phyloP scores from a whole-genome alignment of 257 asterid genomes.

The Capsicum baccatum region DNA sequence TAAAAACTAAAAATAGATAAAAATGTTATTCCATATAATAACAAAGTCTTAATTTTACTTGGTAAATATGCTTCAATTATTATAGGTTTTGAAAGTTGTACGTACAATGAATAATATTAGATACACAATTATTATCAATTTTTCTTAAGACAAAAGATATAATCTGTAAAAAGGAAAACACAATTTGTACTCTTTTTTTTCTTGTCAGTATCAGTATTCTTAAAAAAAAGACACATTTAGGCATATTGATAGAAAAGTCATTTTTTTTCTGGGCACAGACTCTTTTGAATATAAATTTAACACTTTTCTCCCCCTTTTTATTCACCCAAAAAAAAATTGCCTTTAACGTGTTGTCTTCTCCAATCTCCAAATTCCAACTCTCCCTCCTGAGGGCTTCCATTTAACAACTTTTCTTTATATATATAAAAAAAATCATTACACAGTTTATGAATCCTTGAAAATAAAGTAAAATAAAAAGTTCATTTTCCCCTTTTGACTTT shows the following conservation, averaged over 20 bases:
- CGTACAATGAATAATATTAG: not conserved
- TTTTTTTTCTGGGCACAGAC: slow-evolving; percentile 22
- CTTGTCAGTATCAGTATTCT: not conserved
- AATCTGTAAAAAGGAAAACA: slow-evolving; percentile 6
- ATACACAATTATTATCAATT: not conserved
- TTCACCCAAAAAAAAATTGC: slow-evolving; percentile 5
- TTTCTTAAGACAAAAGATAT: not conserved
- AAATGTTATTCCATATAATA: not conserved
- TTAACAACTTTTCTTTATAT: not conserved
- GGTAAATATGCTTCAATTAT: not conserved
- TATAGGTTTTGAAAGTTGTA: not conserved
- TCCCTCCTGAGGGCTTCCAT: not conserved
- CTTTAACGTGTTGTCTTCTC: slow-evolving; percentile 38
- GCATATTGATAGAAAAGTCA: not conserved
- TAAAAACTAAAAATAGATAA: not conserved
- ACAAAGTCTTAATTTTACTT: not conserved
- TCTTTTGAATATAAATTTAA: slow-evolving; percentile 33
- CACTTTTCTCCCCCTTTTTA: not conserved
- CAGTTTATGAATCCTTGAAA: not conserved
- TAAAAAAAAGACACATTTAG: not conserved
- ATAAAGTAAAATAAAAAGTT: not conserved
- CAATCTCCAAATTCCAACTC: slow-evolving; percentile 18
- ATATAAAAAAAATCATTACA: not conserved
- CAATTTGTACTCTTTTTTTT: not conserved
- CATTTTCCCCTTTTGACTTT: slow-evolving; percentile 21